Evolutionary conservation across 345 rosid genomes (phyloP), one percentile per base, ranked within the genome.

Genomic region (Odontarrhena argentea): DNA sequence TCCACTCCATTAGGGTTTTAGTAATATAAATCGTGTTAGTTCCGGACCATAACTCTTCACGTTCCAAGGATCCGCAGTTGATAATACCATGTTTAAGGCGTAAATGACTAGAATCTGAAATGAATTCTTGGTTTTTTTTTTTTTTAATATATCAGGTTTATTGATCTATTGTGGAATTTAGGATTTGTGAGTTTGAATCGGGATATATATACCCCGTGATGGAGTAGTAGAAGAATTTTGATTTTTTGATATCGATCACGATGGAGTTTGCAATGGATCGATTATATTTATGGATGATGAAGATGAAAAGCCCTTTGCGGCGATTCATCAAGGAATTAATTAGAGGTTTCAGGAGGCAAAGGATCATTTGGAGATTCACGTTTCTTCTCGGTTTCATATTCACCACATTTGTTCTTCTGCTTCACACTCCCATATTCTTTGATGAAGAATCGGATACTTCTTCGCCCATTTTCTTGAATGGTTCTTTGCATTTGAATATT

Each of bases 351-450:
- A 41, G 36, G 36, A 75, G 88, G 67, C 76, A 67, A 74, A 82
- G 73, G 74, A 63, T 80, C 60, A 78, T 49, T 75, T 78, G 82
- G 89, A 86, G 86, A 79, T 83, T 81, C 36, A 65, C 79, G 49
- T 65, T 89, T 57, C 70, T 80, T 43, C 68, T 73, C 6, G 89
- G 88, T 68, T 79, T 73, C 38, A 1, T 82, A 10, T 38, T 79
- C 70, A 80, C 93, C 48, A 55, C 85, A 9, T 66, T 76, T 49
- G 86, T 81, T 22, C 24, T 85, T 71, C 61, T 84, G 36, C 77
- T 86, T 77, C 93, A 83, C 37, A 70, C 78, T 32, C 68, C 74
- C 3, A 68, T 76, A 32, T 58, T 72, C 65, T 65, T 79, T 15
- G 75, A 68, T 3, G 42, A 73, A 26, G 55, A 49, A 40, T 54